phyloP scores from a whole-genome alignment of 2,329 filamentous ascomycete species.

The Ophiobolus disseminans region DNA sequence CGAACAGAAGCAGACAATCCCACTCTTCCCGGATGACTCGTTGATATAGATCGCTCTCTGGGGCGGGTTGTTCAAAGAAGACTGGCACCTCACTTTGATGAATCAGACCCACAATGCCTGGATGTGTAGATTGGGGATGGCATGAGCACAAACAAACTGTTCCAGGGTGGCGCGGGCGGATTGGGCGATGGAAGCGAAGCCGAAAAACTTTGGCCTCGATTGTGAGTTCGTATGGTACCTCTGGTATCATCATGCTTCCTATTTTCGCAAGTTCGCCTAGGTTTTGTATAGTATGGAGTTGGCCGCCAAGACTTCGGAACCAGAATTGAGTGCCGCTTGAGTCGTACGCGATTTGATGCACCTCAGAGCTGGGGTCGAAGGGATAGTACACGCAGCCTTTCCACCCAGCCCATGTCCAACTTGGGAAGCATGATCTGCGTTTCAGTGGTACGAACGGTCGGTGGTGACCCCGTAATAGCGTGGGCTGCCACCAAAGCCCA shows the following conservation, averaged over 20 bases:
- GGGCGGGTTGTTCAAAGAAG: neutral
- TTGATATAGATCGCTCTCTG: neutral
- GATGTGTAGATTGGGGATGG: neutral
- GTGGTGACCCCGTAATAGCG: neutral
- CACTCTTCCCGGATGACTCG: neutral
- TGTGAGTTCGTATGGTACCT: neutral
- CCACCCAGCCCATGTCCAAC: neutral
- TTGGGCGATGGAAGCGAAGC: neutral
- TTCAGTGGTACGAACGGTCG: neutral
- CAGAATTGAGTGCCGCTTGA: neutral
- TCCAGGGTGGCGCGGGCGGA: neutral
- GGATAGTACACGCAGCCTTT: neutral
- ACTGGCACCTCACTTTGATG: neutral
- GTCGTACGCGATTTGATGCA: neutral
- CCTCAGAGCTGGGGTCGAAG: neutral
- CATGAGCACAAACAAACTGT: neutral
- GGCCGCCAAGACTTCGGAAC: neutral
- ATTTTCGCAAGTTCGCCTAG: neutral
- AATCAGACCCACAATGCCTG: neutral
- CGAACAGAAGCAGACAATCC: neutral
- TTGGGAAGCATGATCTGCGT: neutral
- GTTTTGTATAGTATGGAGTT: neutral
- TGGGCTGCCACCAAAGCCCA: neutral
- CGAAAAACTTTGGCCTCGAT: neutral
- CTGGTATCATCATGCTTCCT: neutral